Evolutionary conservation across 2,329 filamentous ascomycete species (phyloP), one percentile per base, ranked within the genome.

Genomic region (Cercospora sp.): DNA sequence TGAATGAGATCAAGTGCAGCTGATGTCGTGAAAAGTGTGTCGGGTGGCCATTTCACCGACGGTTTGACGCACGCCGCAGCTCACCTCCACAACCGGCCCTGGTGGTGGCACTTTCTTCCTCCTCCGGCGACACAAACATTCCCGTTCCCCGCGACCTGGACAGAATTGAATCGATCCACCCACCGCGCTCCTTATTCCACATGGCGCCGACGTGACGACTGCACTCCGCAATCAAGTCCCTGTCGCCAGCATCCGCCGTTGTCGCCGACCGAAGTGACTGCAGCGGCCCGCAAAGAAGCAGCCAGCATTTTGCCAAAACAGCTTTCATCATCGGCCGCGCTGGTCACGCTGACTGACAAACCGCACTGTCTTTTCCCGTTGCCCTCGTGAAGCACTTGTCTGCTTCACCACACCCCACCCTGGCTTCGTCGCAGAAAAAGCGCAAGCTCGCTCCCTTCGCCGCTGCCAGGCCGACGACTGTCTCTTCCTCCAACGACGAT

Each of bases 361-460:
- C 28, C 28, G 24, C 24, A 57, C 28, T 57, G 53, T 57, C 53
- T 30, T 16, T 32, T 28, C 53, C 45, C n/a, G n/a, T 49, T 24
- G 18, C 45, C 45, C 12, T 53, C 28, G 60, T 62, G 60, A 62
- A 49, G 60, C 60, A 49, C 37, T 40, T 30, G 37, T 26, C 61
- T 30, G 61, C 61, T 63, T 63, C 61, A 63, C 26, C 13, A 57
- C 62, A 30, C 26, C 62, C 21, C 62, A 74, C 60, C 66, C 71
- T 70, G 72, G 72, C 72, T 71, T 73, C 72, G 66, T 73, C 70
- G 65, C 69, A 72, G 69, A 83, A 83, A 80, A 83, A 83, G 78
- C 81, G 81, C 71, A 83, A 81, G 80, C 80, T 81, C 70, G 79
- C 77, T 74, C 75, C 77, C 59, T 74, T 78, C 49, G 66, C 63